Evolutionary conservation across 1,284 basidiomycete species (phyloP), one percentile per base, ranked within the genome.

Genomic region (Athelia sp.): DNA sequence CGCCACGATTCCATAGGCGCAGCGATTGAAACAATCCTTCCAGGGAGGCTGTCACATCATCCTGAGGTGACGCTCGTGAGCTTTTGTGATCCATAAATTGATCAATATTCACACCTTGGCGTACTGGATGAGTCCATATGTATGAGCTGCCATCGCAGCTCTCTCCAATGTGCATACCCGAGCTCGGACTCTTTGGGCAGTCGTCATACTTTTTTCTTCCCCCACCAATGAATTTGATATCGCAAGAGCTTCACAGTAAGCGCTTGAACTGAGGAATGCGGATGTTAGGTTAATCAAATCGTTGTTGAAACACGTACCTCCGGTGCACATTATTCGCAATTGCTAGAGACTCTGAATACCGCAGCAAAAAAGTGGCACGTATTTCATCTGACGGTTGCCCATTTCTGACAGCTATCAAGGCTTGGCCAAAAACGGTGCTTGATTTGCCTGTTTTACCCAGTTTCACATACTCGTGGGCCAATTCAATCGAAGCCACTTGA

Each of bases 1-100:
- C 71, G 1, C 90, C 90, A 29, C 90, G 81, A 56, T 87, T 88
- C 78, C 84, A 91, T 1, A 95, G 69, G 3, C 93, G 80, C 52
- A 93, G 73, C 0, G 88, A 79, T 55, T 90, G 86, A 10, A 87
- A 69, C 48, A 87, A 73, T 15, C 78, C 78, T 21, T 76, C 72
- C 15, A 93, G 62, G 0, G 85, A 79, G 0, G 73, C 66, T 0
- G 78, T 69, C 0, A 82, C 70, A 48, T 94, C 82, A 43, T 85
- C 82, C 90, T 94, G 58, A 3, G 31, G n/a, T 43, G 17, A 50
- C 35, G 17, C 43, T 38, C 34, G 46, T 42, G 8, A 50, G 24
- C 31, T 22, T 45, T 34, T 2, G 2, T 19, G 17, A 47, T 1
- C 11, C 18, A 43, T 15, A 26, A 19, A 18, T 19, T 38, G 18